A percentile compares a stretch with the other conserved stretches of the same genome.
phyloP scores from a whole-genome alignment of 352 stramenopile genomes.

The Phytopythium vexans region DNA sequence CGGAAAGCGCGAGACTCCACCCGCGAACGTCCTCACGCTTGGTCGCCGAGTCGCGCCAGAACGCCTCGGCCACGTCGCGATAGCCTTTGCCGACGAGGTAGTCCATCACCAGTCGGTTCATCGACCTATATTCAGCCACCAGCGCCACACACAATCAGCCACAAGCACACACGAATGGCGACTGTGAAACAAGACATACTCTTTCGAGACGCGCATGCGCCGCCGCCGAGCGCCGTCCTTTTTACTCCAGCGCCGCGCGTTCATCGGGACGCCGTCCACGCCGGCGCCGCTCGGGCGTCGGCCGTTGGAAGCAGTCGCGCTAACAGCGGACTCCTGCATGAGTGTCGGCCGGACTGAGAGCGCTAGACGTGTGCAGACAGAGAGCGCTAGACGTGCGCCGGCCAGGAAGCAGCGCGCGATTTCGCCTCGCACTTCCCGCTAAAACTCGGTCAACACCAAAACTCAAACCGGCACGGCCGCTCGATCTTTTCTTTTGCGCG shows the following conservation, averaged over 20 bases:
- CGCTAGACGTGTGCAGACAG: no score
- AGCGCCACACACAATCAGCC: neutral
- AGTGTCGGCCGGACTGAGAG: no score
- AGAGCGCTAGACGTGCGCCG: no score
- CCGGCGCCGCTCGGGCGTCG: neutral
- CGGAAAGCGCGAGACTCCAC: neutral
- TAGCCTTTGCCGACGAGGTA: slow-evolving; percentile 81
- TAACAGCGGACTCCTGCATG: neutral
- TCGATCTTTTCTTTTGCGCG: slow-evolving; percentile 9
- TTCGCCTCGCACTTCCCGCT: no score
- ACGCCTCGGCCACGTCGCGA: slow-evolving; percentile 69
- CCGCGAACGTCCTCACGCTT: slow-evolving; percentile 41
- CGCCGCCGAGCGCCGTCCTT: slow-evolving; percentile 29
- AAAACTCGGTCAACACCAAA: slow-evolving; percentile 1
- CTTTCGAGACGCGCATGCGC: slow-evolving; percentile 65
- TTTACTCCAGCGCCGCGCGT: slow-evolving; percentile 19
- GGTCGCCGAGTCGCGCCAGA: slow-evolving; percentile 65
- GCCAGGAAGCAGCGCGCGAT: no score
- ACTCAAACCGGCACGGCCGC: neutral
- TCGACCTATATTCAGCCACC: slow-evolving; percentile 29
- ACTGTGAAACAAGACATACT: slow-evolving; percentile 25
- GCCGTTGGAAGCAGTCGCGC: neutral
- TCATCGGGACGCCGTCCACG: slow-evolving; percentile 8
- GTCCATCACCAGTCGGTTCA: slow-evolving; percentile 81
- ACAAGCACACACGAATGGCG: neutral